Evolutionary conservation across 2,329 filamentous ascomycete species (phyloP).

Genomic region (Mariannaea elegans): DNA sequence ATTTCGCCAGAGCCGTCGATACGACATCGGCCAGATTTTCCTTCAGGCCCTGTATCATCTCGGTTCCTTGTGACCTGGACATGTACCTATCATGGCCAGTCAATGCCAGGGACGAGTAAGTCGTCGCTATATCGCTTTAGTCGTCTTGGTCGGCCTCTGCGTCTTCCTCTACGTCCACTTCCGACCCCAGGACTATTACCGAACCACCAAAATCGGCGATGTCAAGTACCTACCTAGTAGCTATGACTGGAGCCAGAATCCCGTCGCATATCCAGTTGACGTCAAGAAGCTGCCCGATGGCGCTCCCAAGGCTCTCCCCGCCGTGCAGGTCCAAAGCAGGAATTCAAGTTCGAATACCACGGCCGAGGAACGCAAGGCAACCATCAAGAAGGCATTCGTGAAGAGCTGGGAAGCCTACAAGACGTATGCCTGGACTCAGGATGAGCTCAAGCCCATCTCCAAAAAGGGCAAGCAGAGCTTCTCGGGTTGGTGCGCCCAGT

Average conservation of each 20-base stretch:
- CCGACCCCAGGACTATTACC: slow-evolving; percentile 30
- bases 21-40: neutral
- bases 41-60: neutral
- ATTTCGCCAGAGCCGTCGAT: neutral
- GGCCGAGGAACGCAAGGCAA: slow-evolving; percentile 46
- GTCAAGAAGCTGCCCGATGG: slow-evolving; percentile 48
- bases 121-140: slow-evolving; percentile 45
- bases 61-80: slow-evolving; percentile 8
- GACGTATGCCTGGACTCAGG: slow-evolving; percentile 63
- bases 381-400: slow-evolving; percentile 51
- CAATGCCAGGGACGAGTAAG: slow-evolving; percentile 43
- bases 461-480: slow-evolving; percentile 57
- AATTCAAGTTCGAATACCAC: slow-evolving; percentile 52
- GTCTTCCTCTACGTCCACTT: slow-evolving; percentile 42
- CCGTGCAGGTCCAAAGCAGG: slow-evolving; percentile 55
- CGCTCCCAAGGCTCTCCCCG: slow-evolving; percentile 43
- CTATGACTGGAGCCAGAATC: slow-evolving; percentile 50
- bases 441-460: slow-evolving; percentile 63
- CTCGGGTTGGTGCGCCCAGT: slow-evolving; percentile 65
- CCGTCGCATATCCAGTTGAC: slow-evolving; percentile 44
- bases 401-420: slow-evolving; percentile 63
- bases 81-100: slow-evolving; percentile 42
- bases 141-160: slow-evolving; percentile 40
- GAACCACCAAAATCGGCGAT: slow-evolving; percentile 30
- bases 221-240: slow-evolving; percentile 47